A percentile compares a stretch with the other conserved stretches of the same genome.
phyloP scores from a whole-genome alignment of 192 early-diverging fungal genomes.

The Phlyctochytrium bullatum region DNA sequence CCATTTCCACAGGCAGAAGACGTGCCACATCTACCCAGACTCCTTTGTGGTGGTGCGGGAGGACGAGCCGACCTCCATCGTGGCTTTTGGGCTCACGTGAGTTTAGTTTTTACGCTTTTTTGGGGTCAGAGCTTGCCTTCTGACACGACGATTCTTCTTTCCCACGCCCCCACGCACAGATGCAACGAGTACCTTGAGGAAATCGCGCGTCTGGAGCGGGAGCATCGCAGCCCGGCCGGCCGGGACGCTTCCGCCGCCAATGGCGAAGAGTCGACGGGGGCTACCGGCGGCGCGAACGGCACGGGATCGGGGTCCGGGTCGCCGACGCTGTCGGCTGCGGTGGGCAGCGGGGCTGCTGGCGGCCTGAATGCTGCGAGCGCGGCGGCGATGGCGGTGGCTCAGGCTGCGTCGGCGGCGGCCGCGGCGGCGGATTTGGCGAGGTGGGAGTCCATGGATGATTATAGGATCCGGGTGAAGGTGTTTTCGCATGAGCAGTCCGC shows the following conservation, averaged over 20 bases:
- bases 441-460: conserved; percentile 11
- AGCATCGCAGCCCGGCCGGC: background rate
- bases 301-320: background rate
- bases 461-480: conserved; percentile 15
- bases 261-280: background rate
- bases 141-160: background rate
- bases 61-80: conserved; percentile 50
- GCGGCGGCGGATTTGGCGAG: background rate
- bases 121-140: too few relatives aligned
- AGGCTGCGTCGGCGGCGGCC: background rate
- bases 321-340: background rate
- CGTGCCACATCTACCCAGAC: conserved; percentile 32
- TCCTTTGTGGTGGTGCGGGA: conserved; percentile 43
- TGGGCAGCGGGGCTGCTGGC: background rate
- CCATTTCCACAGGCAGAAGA: background rate
- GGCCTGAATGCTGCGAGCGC: too few relatives aligned
- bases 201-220: background rate
- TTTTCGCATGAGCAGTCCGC: conserved; percentile 19
- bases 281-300: background rate
- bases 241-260: background rate
- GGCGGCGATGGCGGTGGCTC: background rate
- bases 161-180: too few relatives aligned
- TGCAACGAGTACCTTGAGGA: conserved; percentile 5
- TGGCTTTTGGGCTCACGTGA: conserved; percentile 44
- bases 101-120: too few relatives aligned